Percentiles rank a stretch among this genome's conserved stretches.
phyloP scores from a whole-genome alignment of 2,329 filamentous ascomycete species.

The Helotiales sp. region DNA sequence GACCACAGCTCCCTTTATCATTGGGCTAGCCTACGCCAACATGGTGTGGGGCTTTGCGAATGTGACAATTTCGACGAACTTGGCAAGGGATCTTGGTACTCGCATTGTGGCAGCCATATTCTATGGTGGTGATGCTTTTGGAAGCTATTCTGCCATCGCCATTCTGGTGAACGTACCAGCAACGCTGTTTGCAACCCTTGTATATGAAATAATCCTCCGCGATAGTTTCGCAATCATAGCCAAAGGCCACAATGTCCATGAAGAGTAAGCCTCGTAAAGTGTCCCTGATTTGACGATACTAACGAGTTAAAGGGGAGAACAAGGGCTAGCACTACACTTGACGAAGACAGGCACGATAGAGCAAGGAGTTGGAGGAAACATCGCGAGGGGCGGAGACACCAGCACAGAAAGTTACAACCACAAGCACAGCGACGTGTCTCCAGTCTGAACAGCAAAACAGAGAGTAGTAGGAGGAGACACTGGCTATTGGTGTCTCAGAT shows the following conservation, averaged over 20 bases:
- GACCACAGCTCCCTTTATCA: conserved; percentile 49
- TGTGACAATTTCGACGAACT: conserved; percentile 55
- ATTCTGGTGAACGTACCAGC: conserved; percentile 58
- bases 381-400: conserved; percentile 11
- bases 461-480: too few relatives aligned
- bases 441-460: conserved; percentile 3
- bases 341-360: conserved; percentile 38
- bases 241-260: conserved; percentile 48
- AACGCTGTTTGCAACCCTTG: conserved; percentile 53
- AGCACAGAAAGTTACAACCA: conserved; percentile 8
- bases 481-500: background rate
- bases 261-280: too few relatives aligned
- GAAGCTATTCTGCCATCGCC: conserved; percentile 51
- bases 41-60: conserved; percentile 54
- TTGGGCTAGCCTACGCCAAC: conserved; percentile 50
- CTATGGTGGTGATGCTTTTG: conserved; percentile 51
- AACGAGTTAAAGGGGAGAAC: conserved; percentile 42
- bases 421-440: conserved; percentile 13
- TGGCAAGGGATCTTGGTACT: conserved; percentile 58
- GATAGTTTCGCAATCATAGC: conserved; percentile 53
- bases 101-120: conserved; percentile 60
- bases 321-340: conserved; percentile 46
- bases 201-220: conserved; percentile 55
- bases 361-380: conserved; percentile 20
- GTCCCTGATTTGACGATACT: background rate